Evolutionary conservation across 148 eudicot species (phyloP).

Genomic region (Cornus controversa): DNA sequence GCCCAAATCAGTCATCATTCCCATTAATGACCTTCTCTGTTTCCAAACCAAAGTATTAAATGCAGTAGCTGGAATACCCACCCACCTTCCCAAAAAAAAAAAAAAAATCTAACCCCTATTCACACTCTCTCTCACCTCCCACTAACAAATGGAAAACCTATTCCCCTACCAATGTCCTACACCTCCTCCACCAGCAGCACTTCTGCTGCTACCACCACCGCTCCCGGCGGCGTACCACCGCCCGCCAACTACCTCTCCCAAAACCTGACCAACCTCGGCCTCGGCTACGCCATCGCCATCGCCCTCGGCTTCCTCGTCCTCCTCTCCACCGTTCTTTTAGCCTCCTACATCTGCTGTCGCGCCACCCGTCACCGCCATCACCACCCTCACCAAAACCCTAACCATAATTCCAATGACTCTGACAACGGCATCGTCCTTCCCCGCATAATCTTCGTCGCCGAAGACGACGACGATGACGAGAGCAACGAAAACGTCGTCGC

Average conservation of each 20-base stretch:
- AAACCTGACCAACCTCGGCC: conserved; percentile 49
- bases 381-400: not conserved
- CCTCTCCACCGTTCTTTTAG: conserved; percentile 61
- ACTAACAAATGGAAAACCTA: conserved; percentile 30
- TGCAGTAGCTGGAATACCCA: conserved; percentile 57
- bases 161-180: conserved; percentile 30
- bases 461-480: conserved; percentile 41
- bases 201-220: conserved; percentile 28
- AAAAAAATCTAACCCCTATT: not conserved
- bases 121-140: conserved; percentile 8
- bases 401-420: not conserved
- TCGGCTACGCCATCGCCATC: conserved; percentile 80
- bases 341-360: conserved; percentile 75
- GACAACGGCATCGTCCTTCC: conserved; percentile 51
- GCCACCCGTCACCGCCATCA: conserved; percentile 21
- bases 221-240: conserved; percentile 13
- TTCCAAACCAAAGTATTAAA: conserved; percentile 42
- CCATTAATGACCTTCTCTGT: conserved; percentile 17
- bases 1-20: not conserved
- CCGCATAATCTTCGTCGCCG: conserved; percentile 72
- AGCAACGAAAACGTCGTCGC: conserved; percentile 39
- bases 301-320: conserved; percentile 82
- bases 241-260: conserved; percentile 13
- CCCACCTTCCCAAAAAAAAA: conserved; percentile 13
- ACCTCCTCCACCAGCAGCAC: not conserved